Evolutionary conservation across 768 basidiomycete genomes (phyloP), one percentile per base, ranked within the genome.

Genomic region (Agaricus sinodeliciosus): DNA sequence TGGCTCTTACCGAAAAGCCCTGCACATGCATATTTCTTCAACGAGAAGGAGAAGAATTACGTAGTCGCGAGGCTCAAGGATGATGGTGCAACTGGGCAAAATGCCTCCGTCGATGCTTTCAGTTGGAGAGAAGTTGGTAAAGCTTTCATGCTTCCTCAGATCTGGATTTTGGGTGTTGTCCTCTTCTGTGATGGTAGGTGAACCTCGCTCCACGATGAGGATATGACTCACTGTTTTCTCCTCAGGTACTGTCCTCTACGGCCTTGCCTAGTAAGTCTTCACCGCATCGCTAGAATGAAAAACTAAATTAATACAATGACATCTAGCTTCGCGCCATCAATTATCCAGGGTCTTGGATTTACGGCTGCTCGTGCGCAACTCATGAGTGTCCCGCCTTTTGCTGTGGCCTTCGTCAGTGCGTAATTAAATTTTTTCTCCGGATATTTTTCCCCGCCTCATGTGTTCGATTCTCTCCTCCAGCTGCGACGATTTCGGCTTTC

Each of bases 311-410:
- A 31, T 11, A 31, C 3, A 31, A 11, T 31, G 7, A 11, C 11
- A 31, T 31, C 43, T 22, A 81, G 87, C 58, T 90, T 91, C 66
- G 70, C 80, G 7, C 88, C 88, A 5, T 82, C 84, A 3, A 87
- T 91, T 64, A 79, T 90, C 5, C 70, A 78, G 27, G 70, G 72
- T 15, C 73, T 86, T 2, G 84, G 84, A 16, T 84, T 76, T 62
- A 72, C 72, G 2, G 72, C 75, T 0, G 69, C 77, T 28, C 63
- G 69, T 19, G 78, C 80, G 9, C 83, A 86, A 59, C 69, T 87
- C 2, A 79, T 82, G 73, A 82, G 77, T 12, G 84, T 85, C 2
- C 74, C 75, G 12, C 81, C 81, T 2, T 82, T 76, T 41, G 77
- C 74, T 2, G 59, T 59, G 15, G 78, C 77, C 15, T 82, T 81